Conservation (phyloP, 768 basidiomycete species). For the Gymnopilus dilepis region DNA sequence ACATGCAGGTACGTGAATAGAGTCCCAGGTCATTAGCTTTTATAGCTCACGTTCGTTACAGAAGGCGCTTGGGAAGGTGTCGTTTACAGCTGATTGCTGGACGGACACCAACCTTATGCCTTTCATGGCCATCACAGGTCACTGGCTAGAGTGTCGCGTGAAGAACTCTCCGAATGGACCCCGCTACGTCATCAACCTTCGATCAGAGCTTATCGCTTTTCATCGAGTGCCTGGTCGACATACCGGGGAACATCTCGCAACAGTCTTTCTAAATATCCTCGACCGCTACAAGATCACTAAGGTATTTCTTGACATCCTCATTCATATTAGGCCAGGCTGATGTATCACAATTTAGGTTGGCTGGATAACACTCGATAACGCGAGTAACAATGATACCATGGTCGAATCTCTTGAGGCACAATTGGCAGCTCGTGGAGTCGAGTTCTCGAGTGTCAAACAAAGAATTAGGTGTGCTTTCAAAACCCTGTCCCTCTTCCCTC, state of each 20-base stretch:
- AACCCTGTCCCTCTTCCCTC: neutral
- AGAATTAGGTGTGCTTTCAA: conserved; percentile 19
- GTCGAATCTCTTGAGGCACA: conserved; percentile 16
- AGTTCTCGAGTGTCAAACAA: conserved; percentile 12
- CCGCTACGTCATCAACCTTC: conserved; percentile 31
- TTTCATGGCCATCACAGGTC: conserved; percentile 50
- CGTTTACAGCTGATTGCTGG: conserved; percentile 43
- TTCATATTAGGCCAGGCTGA: too few species aligned
- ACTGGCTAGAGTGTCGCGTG: conserved; percentile 37
- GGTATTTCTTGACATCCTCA: too few species aligned
- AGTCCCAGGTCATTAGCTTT: too few species aligned
- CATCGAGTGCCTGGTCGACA: conserved; percentile 41
- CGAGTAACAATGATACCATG: conserved; percentile 22
- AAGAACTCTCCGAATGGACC: conserved; percentile 14
- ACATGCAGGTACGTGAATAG: conserved; percentile 1
- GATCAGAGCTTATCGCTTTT: conserved; percentile 42
- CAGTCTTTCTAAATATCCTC: conserved; percentile 29
- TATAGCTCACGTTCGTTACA: neutral
- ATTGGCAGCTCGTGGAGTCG: conserved; percentile 4
- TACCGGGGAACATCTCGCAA: conserved; percentile 40
- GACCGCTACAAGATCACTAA: too few species aligned
- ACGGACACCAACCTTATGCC: conserved; percentile 37
- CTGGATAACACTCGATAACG: conserved; percentile 28
- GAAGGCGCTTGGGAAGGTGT: conserved; percentile 34
- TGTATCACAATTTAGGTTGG: conserved; percentile 16